Conservation (phyloP, 176 grass and related monocot genomes). For the Pontederia crassipes region DNA sequence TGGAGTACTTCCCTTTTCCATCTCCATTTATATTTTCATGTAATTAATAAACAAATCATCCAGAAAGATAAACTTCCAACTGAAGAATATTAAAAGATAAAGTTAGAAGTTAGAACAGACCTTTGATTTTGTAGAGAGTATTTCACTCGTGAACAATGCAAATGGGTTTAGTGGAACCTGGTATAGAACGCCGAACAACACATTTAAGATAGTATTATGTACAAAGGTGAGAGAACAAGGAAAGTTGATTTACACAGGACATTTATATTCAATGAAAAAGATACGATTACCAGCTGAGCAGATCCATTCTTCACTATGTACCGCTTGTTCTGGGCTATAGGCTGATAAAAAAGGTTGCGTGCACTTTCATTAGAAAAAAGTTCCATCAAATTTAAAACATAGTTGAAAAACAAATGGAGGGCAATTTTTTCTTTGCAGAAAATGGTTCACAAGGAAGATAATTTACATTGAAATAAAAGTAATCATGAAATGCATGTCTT, state of each 20-base stretch:
- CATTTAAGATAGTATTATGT: neutral
- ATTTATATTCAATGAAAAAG: slow-evolving; percentile 1
- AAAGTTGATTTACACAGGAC: neutral
- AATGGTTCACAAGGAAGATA: too few relatives aligned
- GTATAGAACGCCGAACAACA: slow-evolving; percentile 6
- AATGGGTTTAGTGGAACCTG: slow-evolving; percentile 79
- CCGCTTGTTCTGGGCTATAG: slow-evolving; percentile 78
- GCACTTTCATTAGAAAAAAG: slow-evolving; percentile 13
- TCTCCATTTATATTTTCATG: neutral
- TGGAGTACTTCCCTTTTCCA: too few relatives aligned
- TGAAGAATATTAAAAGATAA: slow-evolving; percentile 19
- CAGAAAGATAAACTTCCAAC: neutral
- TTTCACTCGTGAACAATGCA: slow-evolving; percentile 53
- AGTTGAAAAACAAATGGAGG: too few relatives aligned
- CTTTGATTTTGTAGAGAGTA: slow-evolving; percentile 91
- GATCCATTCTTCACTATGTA: slow-evolving; percentile 80
- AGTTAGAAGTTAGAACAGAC: slow-evolving; percentile 25
- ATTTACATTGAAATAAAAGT: too few relatives aligned
- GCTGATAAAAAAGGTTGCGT: slow-evolving; percentile 36
- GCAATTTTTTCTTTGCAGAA: too few relatives aligned
- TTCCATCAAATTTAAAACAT: neutral
- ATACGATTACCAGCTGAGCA: slow-evolving; percentile 54
- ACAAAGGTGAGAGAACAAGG: slow-evolving; percentile 16
- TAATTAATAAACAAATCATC: slow-evolving; percentile 2
- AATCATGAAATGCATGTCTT: too few relatives aligned